Evolutionary conservation across 768 basidiomycete genomes (phyloP).

Genomic region (Leccinum disarticulatum): DNA sequence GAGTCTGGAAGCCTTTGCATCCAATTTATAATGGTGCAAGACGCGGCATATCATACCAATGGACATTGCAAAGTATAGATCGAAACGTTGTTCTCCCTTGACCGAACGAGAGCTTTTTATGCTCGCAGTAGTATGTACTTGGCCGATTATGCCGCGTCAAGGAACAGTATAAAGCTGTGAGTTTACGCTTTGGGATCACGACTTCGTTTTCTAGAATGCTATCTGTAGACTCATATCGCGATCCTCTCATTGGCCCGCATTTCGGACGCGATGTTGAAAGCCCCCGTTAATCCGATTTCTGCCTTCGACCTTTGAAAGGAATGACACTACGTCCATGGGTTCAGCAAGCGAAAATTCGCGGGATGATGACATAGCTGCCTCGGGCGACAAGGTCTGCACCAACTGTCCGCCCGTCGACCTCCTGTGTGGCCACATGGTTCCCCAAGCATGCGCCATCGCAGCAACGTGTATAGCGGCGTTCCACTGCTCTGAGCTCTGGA

Average conservation of each 20-base stretch:
- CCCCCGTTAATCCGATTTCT: conserved; percentile 6
- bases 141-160: conserved; percentile 4
- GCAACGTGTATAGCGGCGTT: conserved; percentile 13
- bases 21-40: neutral
- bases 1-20: neutral
- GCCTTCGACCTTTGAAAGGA: conserved; percentile 1
- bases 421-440: conserved; percentile 16
- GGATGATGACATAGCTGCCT: neutral
- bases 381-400: neutral
- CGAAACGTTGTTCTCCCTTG: neutral
- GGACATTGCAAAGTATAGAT: neutral
- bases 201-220: conserved; percentile 14
- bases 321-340: conserved; percentile 1
- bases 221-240: conserved; percentile 15
- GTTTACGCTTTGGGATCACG: conserved; percentile 2
- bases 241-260: conserved; percentile 15
- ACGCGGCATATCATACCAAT: neutral
- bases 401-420: neutral
- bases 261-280: conserved; percentile 15
- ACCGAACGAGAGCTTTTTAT: neutral
- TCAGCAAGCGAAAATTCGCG: neutral
- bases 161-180: conserved; percentile 13
- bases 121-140: neutral
- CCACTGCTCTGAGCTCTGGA: conserved; percentile 14
- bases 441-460: conserved; percentile 6